phyloP scores from a whole-genome alignment of 805 yeast genomes.

The Zygotorulaspora danielsina region DNA sequence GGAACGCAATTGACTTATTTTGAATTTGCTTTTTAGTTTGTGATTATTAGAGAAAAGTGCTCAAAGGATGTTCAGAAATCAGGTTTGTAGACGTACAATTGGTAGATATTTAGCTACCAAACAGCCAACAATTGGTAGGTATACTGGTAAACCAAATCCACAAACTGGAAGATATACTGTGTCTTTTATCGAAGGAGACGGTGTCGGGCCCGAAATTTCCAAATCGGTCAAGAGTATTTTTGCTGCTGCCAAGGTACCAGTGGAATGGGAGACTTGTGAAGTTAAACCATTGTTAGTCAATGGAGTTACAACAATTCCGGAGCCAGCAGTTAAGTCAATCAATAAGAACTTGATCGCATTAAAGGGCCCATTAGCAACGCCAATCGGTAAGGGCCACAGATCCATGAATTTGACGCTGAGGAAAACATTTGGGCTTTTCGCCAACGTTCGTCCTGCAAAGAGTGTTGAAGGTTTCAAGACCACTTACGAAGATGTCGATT shows the following conservation, averaged over 20 bases:
- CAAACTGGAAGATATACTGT: constrained; percentile 86
- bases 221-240: constrained; percentile 90
- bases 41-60: not conserved
- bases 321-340: constrained; percentile 86
- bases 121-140: constrained; percentile 35
- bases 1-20: not conserved
- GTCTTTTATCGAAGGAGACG: constrained; percentile 97
- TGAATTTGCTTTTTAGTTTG: not conserved
- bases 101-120: constrained; percentile 25
- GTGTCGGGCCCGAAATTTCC: constrained; percentile 95
- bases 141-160: constrained; percentile 33
- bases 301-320: constrained; percentile 91
- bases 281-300: constrained; percentile 89
- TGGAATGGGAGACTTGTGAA: constrained; percentile 95
- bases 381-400: constrained; percentile 98
- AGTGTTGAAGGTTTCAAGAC: constrained; percentile 91
- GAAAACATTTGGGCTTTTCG: constrained; percentile 92
- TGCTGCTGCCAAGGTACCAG: constrained; percentile 91
- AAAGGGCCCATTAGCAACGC: constrained; percentile 98
- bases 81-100: constrained; percentile 19
- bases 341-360: constrained; percentile 91
- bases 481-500: constrained; percentile 74
- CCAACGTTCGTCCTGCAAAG: constrained; percentile 96
- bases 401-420: constrained; percentile 96
- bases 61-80: constrained; percentile 22